phyloP scores from a whole-genome alignment of 2,329 filamentous ascomycete species.

The Colletotrichum destructivum region DNA sequence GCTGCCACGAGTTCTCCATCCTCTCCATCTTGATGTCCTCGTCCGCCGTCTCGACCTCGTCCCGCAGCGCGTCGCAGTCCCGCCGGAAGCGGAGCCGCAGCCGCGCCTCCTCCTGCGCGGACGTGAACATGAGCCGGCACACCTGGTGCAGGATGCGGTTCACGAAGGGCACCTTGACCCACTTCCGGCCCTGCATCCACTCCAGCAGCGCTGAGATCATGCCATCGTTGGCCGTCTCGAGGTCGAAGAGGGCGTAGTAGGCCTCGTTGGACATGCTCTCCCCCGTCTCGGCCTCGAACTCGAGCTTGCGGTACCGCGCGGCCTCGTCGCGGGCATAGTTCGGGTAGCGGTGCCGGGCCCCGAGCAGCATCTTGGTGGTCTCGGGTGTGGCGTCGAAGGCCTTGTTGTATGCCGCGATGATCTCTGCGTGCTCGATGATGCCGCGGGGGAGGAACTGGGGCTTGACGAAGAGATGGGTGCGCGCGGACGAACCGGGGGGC shows the following conservation, averaged over 20 bases:
- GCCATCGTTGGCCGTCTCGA: constrained; percentile 40
- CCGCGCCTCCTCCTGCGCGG: constrained; percentile 35
- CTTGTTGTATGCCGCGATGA: constrained; percentile 5
- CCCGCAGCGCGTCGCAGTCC: constrained; percentile 14
- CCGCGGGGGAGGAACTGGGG: constrained; percentile 16
- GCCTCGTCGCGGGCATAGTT: constrained; percentile 25
- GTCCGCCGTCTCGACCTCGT: background rate
- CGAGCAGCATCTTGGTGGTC: constrained; percentile 1
- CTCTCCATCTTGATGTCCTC: background rate
- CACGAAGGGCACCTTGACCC: constrained; percentile 33
- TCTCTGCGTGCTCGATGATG: background rate
- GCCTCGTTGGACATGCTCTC: constrained; percentile 32
- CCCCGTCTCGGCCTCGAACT: constrained; percentile 36
- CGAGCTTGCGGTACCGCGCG: constrained; percentile 28
- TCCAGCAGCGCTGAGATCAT: constrained; percentile 35
- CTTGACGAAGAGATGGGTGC: constrained; percentile 21
- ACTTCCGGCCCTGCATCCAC: constrained; percentile 36
- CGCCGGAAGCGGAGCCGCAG: constrained; percentile 18
- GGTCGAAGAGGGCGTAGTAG: constrained; percentile 39
- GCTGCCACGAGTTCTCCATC: constrained; percentile 10
- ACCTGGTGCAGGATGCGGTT: constrained; percentile 39
- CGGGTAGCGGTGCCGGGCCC: constrained; percentile 26
- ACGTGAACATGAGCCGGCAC: constrained; percentile 32
- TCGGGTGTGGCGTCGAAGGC: constrained; percentile 11
- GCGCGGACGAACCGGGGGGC: background rate